These are phyloP conservation scores for Melastoma malabathricum DNA, from an alignment of 345 rosid species.

Conservation along the genomic window DNA sequence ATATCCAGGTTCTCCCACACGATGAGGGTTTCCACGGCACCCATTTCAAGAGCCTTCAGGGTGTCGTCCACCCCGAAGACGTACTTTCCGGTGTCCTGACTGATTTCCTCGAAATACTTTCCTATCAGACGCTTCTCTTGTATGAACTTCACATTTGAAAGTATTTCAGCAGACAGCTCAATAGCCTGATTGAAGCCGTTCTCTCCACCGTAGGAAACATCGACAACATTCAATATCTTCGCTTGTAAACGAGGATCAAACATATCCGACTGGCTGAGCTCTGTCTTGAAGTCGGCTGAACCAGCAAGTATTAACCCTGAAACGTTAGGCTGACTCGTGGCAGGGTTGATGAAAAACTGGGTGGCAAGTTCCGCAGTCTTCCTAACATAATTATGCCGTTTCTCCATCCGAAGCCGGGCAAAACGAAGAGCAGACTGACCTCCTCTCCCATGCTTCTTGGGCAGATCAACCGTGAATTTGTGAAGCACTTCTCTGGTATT, in stretches of 20 bases:
- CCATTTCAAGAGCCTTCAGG: conserved; percentile 71
- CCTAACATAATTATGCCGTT: conserved; percentile 83
- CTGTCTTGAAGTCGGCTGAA: conserved; percentile 89
- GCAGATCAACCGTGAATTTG: conserved; percentile 78
- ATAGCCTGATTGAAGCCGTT: conserved; percentile 91
- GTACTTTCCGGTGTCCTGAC: conserved; percentile 86
- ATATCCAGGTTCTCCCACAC: conserved; percentile 93
- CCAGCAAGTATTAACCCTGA: conserved; percentile 89
- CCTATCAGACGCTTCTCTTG: conserved; percentile 84
- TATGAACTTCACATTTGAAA: conserved; percentile 85
- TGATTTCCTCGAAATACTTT: conserved; percentile 87
- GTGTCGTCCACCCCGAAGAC: conserved; percentile 88
- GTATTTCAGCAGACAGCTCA: conserved; percentile 77
- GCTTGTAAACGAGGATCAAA: conserved; percentile 95
- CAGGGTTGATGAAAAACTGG: conserved; percentile 73
- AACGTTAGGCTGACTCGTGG: conserved; percentile 92
- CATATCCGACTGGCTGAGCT: conserved; percentile 89
- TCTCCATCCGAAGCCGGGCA: conserved; percentile 94
- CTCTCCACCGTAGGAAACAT: conserved; percentile 91
- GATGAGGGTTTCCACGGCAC: conserved; percentile 82
- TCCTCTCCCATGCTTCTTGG: conserved; percentile 95
- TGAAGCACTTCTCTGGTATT: conserved; percentile 87
- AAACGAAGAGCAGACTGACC: conserved; percentile 94
- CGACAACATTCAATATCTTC: conserved; percentile 77
- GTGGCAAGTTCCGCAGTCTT: conserved; percentile 96